A percentile compares a stretch with the other conserved stretches of the same genome.
Conservation (phyloP, 228 moss, liverwort and hornwort species). For the Sphagnum magellanicum region DNA sequence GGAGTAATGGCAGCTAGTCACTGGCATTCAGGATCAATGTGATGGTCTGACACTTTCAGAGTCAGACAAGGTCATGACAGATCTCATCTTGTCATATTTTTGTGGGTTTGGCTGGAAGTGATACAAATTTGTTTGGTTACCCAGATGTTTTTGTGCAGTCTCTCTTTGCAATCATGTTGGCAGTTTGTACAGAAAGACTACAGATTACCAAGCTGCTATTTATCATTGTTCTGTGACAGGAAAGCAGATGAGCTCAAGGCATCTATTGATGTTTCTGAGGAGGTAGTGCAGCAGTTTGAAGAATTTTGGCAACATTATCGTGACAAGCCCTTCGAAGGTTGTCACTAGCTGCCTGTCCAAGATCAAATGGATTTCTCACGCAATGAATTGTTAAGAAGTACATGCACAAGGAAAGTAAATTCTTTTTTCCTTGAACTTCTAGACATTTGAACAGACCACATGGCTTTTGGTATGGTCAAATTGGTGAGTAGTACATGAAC, state of each 20-base stretch:
- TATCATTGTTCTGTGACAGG: constrained; percentile 20
- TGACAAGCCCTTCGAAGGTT: constrained; percentile 75
- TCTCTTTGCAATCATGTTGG: background rate
- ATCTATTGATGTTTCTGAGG: constrained; percentile 58
- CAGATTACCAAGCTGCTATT: background rate
- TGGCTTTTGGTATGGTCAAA: constrained; percentile 4
- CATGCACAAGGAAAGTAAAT: background rate
- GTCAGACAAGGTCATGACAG: too few species aligned
- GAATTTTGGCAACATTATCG: constrained; percentile 70
- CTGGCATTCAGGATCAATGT: too few species aligned
- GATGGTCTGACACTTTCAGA: too few species aligned
- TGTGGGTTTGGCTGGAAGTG: too few species aligned
- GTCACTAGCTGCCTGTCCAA: background rate
- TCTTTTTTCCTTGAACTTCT: too few species aligned
- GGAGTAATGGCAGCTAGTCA: too few species aligned
- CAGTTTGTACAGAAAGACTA: background rate
- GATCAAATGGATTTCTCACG: background rate
- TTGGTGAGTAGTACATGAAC: background rate
- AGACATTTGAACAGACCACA: background rate
- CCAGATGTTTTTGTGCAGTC: background rate
- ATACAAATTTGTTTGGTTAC: too few species aligned
- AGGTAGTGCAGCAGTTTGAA: constrained; percentile 68
- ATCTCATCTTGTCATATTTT: too few species aligned
- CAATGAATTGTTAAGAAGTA: background rate
- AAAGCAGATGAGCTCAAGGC: constrained; percentile 75